Evolutionary conservation across 257 asterid species (phyloP), one percentile per base, ranked within the genome.

Genomic region (Lithospermum erythrorhizon): DNA sequence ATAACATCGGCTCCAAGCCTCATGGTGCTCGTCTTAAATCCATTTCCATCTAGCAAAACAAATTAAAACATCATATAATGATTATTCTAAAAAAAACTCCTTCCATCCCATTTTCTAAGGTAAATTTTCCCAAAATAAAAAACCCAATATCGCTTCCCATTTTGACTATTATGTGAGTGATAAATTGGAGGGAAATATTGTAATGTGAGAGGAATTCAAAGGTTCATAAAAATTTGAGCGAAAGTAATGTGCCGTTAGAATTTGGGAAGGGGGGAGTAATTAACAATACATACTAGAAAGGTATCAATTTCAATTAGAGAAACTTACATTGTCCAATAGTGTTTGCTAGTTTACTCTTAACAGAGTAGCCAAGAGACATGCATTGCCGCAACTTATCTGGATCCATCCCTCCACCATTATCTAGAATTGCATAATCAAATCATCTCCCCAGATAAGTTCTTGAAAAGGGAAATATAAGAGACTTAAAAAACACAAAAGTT

Each of bases 1-100:
- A 93, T 84, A 32, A 86, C 98, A 86, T 93, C 98, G 23, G 98
- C 97, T 35, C 98, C 98, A 71, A 93, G 95, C 71, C 98, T 93
- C 98, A 93, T 93, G 45, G 98, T 93, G 77, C 98, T 93, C 10
- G 98, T 93, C 86, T 93, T 93, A 70, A 93, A 93, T 59, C 98
- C 97, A 75, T 93, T 93, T 69, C 98, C 98, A 83, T 93, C 98
- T 93, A 81, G 70, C 35, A 77, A 14, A 49, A 63, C 67, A 70
- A 72, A 67, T 57, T 51, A 64, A 67, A 21, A 66, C 14, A 25
- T 63, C 61, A 49, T 59, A 23, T 61, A 48, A 35, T 71, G 63
- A 21, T 68, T 65, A 45, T 66, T 25, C 29, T n/a, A n/a, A n/a
- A n/a, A n/a, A n/a, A n/a, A n/a, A n/a, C n/a, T n/a, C n/a, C n/a